phyloP scores from a whole-genome alignment of 192 early-diverging fungal genomes.

The Backusella parvicylindrica region DNA sequence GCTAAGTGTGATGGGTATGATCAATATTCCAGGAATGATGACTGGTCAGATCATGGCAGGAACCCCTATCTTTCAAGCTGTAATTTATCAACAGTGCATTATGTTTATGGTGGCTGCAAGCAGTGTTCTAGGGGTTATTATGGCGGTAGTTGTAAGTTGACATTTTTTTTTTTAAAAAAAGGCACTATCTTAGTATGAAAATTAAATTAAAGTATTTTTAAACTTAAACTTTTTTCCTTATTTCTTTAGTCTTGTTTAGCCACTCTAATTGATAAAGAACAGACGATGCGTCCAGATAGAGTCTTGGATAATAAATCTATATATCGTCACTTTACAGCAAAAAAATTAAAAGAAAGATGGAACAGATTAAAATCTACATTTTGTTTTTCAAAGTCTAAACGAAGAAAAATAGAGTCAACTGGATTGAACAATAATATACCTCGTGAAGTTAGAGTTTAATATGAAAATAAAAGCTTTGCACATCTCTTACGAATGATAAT shows the following conservation, averaged over 20 bases:
- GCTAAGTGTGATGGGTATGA: constrained; percentile 80
- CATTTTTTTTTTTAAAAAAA: background rate
- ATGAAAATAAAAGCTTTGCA: background rate
- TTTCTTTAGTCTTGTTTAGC: constrained; percentile 18
- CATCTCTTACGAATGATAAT: background rate
- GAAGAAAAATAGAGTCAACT: constrained; percentile 3
- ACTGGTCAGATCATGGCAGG: constrained; percentile 87
- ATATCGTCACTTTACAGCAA: background rate
- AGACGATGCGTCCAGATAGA: constrained; percentile 12
- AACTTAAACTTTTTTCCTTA: background rate
- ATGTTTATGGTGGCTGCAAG: constrained; percentile 84
- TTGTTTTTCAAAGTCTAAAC: background rate
- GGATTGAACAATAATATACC: background rate
- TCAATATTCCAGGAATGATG: constrained; percentile 89
- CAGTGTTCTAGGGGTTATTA: constrained; percentile 60
- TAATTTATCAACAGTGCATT: constrained; percentile 81
- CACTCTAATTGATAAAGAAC: constrained; percentile 16
- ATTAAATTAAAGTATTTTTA: background rate
- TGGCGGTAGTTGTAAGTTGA: constrained; percentile 43
- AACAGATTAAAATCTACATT: background rate
- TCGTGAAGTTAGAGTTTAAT: background rate
- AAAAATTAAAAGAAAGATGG: background rate
- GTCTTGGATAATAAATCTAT: constrained; percentile 13
- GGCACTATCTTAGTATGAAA: background rate
- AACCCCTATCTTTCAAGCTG: constrained; percentile 71